Evolutionary conservation across 352 stramenopile species (phyloP).

Genomic region (Pythium dissimile): DNA sequence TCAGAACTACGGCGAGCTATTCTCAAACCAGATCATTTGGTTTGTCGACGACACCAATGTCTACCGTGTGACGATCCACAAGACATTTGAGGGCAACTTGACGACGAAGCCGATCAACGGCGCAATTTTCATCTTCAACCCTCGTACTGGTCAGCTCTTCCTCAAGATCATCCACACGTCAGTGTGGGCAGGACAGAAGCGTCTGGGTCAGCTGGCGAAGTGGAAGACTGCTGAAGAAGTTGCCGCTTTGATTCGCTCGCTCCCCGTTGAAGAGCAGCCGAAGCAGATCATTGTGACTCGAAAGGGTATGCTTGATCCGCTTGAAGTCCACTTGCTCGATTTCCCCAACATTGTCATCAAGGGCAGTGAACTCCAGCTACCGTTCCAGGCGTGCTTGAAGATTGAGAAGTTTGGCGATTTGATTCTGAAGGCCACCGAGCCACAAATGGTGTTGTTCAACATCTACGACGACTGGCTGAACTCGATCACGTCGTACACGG

Average conservation of each 20-base stretch:
- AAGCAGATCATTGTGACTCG: constrained; percentile 99
- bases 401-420: constrained; percentile 99
- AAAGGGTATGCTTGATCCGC: constrained; percentile 99
- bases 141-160: constrained; percentile 98
- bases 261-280: constrained; percentile 99
- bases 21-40: constrained; percentile 99
- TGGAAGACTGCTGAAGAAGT: constrained; percentile 99
- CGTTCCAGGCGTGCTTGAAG: constrained; percentile 99
- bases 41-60: constrained; percentile 99
- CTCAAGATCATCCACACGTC: constrained; percentile 99
- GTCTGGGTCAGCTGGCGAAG: constrained; percentile 98
- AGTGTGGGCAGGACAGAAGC: constrained; percentile 99
- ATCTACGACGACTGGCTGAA: constrained; percentile 99
- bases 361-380: constrained; percentile 98
- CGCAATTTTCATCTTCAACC: constrained; percentile 99
- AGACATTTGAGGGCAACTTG: constrained; percentile 99
- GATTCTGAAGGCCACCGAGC: constrained; percentile 99
- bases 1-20: constrained; percentile 99
- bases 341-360: constrained; percentile 99
- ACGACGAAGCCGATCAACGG: constrained; percentile 99
- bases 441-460: constrained; percentile 99
- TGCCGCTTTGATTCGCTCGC: constrained; percentile 97
- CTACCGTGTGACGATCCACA: constrained; percentile 99
- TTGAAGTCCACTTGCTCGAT: constrained; percentile 99
- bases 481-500: constrained; percentile 99